Evolutionary conservation across 345 rosid species (phyloP).

Genomic region (Euphorbia lathyris): DNA sequence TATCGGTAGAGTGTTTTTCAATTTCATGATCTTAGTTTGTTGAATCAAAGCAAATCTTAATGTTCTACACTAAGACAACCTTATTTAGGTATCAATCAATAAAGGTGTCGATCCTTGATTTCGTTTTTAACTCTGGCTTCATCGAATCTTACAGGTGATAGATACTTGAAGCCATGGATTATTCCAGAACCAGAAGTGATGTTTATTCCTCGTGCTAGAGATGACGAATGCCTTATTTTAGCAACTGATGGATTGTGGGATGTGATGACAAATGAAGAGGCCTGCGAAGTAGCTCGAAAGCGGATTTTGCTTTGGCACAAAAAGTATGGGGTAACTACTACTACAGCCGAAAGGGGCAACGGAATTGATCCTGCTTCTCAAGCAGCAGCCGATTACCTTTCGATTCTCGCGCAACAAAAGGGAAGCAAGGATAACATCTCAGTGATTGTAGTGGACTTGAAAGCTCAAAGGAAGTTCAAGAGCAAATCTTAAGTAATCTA

Average conservation of each 20-base stretch:
- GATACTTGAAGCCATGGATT: conserved; percentile 28
- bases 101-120: background rate
- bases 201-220: conserved; percentile 28
- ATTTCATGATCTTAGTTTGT: background rate
- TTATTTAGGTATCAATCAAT: background rate
- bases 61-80: background rate
- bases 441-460: conserved; percentile 37
- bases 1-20: background rate
- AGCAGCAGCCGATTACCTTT: conserved; percentile 35
- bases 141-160: conserved; percentile 18
- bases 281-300: conserved; percentile 25
- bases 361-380: conserved; percentile 20
- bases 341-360: conserved; percentile 15
- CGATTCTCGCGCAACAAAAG: conserved; percentile 28
- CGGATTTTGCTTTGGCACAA: conserved; percentile 31
- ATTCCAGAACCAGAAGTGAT: conserved; percentile 31
- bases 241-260: conserved; percentile 41
- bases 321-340: conserved; percentile 17
- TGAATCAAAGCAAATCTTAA: background rate
- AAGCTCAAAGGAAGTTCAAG: conserved; percentile 39
- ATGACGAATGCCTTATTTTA: conserved; percentile 37
- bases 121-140: background rate
- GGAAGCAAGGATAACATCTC: conserved; percentile 36
- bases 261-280: conserved; percentile 32
- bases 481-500: conserved; percentile 43